phyloP scores from a whole-genome alignment of 2,329 filamentous ascomycete genomes.

The Nectriaceae sp. region DNA sequence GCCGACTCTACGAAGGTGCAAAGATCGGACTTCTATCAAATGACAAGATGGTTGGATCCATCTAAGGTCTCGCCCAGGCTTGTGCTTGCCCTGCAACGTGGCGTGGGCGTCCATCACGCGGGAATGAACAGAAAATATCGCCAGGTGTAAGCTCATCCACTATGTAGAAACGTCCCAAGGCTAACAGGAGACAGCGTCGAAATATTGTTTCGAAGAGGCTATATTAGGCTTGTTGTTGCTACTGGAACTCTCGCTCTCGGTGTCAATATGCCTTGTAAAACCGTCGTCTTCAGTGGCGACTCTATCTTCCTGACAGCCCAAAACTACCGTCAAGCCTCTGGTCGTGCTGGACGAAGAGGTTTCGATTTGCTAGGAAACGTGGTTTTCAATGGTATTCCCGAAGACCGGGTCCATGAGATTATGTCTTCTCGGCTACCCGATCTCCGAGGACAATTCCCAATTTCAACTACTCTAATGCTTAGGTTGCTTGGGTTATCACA shows the following conservation, averaged over 20 bases:
- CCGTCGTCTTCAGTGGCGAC: slow-evolving; percentile 75
- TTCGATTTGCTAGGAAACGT: slow-evolving; percentile 82
- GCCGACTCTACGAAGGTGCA: slow-evolving; percentile 62
- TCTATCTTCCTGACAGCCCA: slow-evolving; percentile 72
- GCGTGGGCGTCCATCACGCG: slow-evolving; percentile 76
- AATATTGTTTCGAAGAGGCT: slow-evolving; percentile 73
- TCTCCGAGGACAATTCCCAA: slow-evolving; percentile 75
- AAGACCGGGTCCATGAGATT: slow-evolving; percentile 64
- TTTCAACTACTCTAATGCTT: slow-evolving; percentile 72
- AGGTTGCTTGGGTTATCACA: slow-evolving; percentile 68
- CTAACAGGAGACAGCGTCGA: slow-evolving; percentile 55
- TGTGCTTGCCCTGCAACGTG: slow-evolving; percentile 63
- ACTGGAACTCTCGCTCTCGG: slow-evolving; percentile 76
- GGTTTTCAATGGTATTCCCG: slow-evolving; percentile 69
- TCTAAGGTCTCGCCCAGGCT: slow-evolving; percentile 53
- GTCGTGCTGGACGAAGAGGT: slow-evolving; percentile 76
- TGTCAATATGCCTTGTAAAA: slow-evolving; percentile 85
- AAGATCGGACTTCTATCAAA: slow-evolving; percentile 58
- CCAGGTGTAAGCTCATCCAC: slow-evolving; percentile 50
- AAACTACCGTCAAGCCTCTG: slow-evolving; percentile 75
- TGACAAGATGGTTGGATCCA: slow-evolving; percentile 42
- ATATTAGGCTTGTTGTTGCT: slow-evolving; percentile 69
- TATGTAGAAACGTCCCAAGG: background rate
- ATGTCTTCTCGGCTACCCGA: slow-evolving; percentile 74
- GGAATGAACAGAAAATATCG: slow-evolving; percentile 76